Percentiles rank a stretch among this genome's conserved stretches.
These are phyloP conservation scores for Colletotrichum australisinense DNA, from an alignment of 2,329 filamentous ascomycete species.

Conservation along the genomic window DNA sequence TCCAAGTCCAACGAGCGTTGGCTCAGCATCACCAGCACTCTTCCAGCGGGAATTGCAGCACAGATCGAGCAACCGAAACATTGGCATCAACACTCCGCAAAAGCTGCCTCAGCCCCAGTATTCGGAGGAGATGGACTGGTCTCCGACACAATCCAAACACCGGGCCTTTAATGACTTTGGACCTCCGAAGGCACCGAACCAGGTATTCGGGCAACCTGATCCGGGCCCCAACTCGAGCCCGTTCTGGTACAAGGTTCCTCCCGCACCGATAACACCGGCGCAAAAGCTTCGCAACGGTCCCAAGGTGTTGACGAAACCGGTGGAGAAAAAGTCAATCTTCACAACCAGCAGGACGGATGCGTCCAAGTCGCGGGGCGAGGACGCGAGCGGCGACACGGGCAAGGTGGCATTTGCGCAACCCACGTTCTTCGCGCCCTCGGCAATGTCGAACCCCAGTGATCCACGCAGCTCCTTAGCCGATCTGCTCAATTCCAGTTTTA, in stretches of 20 bases:
- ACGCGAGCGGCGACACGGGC: constrained; percentile 27
- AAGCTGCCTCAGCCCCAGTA: constrained; percentile 45
- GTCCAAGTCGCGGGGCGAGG: constrained; percentile 1
- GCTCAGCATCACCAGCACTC: constrained; percentile 38
- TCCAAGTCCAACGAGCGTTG: constrained; percentile 20
- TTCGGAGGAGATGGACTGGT: constrained; percentile 79
- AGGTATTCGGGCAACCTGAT: constrained; percentile 58
- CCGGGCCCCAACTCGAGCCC: constrained; percentile 59
- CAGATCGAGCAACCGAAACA: constrained; percentile 27
- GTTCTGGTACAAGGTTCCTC: constrained; percentile 78
- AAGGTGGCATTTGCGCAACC: constrained; percentile 67
- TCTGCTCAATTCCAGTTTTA: constrained; percentile 57
- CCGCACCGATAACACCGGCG: constrained; percentile 75
- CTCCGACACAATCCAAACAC: constrained; percentile 68
- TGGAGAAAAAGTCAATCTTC: constrained; percentile 60
- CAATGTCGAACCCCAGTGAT: constrained; percentile 44
- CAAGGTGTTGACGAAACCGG: constrained; percentile 62
- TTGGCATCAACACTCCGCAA: constrained; percentile 35
- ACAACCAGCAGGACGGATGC: constrained; percentile 50
- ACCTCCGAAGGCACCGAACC: constrained; percentile 50
- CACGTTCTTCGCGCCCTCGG: constrained; percentile 66
- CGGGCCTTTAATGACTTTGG: constrained; percentile 64
- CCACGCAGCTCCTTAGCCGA: constrained; percentile 58
- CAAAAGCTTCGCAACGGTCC: constrained; percentile 71
- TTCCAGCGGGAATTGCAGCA: constrained; percentile 29